Evolutionary conservation across 805 yeast genomes (phyloP).

Genomic region (Candida stauntonica): DNA sequence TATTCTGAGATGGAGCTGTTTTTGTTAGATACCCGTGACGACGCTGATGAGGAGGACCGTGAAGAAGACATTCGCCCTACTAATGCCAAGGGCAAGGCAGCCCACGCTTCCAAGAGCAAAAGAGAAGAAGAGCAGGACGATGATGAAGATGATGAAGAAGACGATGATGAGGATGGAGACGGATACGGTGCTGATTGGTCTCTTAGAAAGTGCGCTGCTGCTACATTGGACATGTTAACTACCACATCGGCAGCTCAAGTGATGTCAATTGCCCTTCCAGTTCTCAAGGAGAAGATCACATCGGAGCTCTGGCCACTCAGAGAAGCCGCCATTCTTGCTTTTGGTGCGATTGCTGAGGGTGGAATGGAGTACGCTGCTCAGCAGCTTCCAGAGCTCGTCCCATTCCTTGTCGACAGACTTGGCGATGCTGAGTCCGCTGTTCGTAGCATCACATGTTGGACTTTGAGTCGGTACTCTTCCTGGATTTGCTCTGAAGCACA

Average conservation of each 20-base stretch:
- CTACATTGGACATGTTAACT: slow-evolving; percentile 82
- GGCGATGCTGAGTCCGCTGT: slow-evolving; percentile 77
- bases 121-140: slow-evolving; percentile 48
- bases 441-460: slow-evolving; percentile 94
- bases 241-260: slow-evolving; percentile 63
- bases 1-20: slow-evolving; percentile 79
- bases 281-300: slow-evolving; percentile 64
- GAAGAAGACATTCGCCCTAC: slow-evolving; percentile 87
- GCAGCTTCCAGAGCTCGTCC: slow-evolving; percentile 76
- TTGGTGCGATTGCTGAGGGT: slow-evolving; percentile 93
- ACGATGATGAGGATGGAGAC: slow-evolving; percentile 42
- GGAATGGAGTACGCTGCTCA: slow-evolving; percentile 67
- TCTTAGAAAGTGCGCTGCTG: slow-evolving; percentile 89
- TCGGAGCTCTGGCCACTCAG: slow-evolving; percentile 81
- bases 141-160: slow-evolving; percentile 50
- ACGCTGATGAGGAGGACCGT: slow-evolving; percentile 71
- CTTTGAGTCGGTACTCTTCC: slow-evolving; percentile 74
- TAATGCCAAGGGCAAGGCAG: slow-evolving; percentile 58
- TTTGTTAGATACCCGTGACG: slow-evolving; percentile 66
- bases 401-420: slow-evolving; percentile 77
- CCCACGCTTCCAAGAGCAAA: slow-evolving; percentile 24
- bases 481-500: slow-evolving; percentile 78
- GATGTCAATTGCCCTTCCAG: slow-evolving; percentile 64
- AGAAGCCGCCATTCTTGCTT: slow-evolving; percentile 89
- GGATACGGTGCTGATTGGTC: slow-evolving; percentile 79